Evolutionary conservation across 1,284 basidiomycete genomes (phyloP).

Genomic region (Pseudozyma sp.): DNA sequence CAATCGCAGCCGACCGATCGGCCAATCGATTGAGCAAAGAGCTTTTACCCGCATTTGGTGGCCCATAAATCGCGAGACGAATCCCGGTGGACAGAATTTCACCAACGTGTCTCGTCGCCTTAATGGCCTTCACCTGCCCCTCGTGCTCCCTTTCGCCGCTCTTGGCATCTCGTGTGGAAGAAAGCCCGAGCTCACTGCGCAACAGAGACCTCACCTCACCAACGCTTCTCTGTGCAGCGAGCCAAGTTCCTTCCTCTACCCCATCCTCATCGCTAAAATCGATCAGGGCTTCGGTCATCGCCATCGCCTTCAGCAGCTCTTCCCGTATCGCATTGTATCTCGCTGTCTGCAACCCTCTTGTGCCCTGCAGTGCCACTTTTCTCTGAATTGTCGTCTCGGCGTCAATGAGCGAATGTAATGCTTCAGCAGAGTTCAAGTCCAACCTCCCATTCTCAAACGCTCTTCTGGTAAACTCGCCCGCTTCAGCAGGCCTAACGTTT

Average conservation of each 20-base stretch:
- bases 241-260: slow-evolving; percentile 80
- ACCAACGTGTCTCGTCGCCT: slow-evolving; percentile 74
- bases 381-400: slow-evolving; percentile 86
- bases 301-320: slow-evolving; percentile 78
- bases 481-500: slow-evolving; percentile 79
- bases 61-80: slow-evolving; percentile 84
- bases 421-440: slow-evolving; percentile 86
- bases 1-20: slow-evolving; percentile 86
- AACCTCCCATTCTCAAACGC: slow-evolving; percentile 82
- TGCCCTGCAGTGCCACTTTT: slow-evolving; percentile 77
- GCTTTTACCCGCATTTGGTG: slow-evolving; percentile 90
- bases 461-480: slow-evolving; percentile 86
- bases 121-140: slow-evolving; percentile 61
- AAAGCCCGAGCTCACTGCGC: slow-evolving; percentile 14
- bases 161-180: neutral
- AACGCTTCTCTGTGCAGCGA: slow-evolving; percentile 47
- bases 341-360: slow-evolving; percentile 71
- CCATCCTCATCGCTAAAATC: slow-evolving; percentile 91
- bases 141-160: neutral
- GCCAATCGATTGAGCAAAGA: slow-evolving; percentile 84
- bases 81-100: slow-evolving; percentile 86
- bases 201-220: slow-evolving; percentile 11
- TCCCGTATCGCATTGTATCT: slow-evolving; percentile 77
- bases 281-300: slow-evolving; percentile 85
- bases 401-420: slow-evolving; percentile 82